Base-by-base conservation (phyloP, 2,329 filamentous ascomycete species). In the Microthyrium microscopicum region DNA sequence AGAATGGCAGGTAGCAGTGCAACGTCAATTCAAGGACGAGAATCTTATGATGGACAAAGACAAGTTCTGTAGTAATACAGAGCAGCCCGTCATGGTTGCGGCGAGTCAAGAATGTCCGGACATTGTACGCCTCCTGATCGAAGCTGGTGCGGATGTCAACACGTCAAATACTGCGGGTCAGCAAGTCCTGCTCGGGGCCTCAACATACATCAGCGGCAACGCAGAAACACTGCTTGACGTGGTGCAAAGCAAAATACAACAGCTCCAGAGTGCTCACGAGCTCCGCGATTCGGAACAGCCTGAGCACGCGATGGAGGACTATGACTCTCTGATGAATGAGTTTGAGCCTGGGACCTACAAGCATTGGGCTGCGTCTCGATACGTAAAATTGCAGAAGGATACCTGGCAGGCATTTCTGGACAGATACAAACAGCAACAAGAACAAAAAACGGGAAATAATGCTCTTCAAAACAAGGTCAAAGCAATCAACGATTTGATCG, bases 81-180 rank as follows among this genome's bases (percentile, higher is more conserved):
- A 68, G 34, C 80, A 87, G 45, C 80, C 82, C 0, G 55, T 89
- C 11, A 59, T 83, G 7, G 37, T 62, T 3, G 80, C 82, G 3
- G 52, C 66, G 3, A 11, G 63, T 55, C 46, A 51, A 5, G 64
- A 69, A 44, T 37, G 73, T 45, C 52, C 56, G n/a, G 54, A 60
- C 1, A 47, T 73, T 5, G 70, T 69, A 1, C 44, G 70, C 4
- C 56, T 66, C 26, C 61, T 91, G 3, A 48, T 91, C 2, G 55
- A 68, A 12, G 57, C 57, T 12, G 79, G 78, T 2, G 77, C 67
- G 3, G 67, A 85, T 50, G 63, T 72, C 0, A 80, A 79, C 40
- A 61, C 63, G 0, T 44, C 82, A 25, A 66, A 67, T 0, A 48
- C 46, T 5, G 22, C 40, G 2, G 54, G 54, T 3, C 51, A 56